Evolutionary conservation across 306 rosid species (phyloP), one percentile per base, ranked within the genome.

Genomic region (Vigna unguiculata): DNA sequence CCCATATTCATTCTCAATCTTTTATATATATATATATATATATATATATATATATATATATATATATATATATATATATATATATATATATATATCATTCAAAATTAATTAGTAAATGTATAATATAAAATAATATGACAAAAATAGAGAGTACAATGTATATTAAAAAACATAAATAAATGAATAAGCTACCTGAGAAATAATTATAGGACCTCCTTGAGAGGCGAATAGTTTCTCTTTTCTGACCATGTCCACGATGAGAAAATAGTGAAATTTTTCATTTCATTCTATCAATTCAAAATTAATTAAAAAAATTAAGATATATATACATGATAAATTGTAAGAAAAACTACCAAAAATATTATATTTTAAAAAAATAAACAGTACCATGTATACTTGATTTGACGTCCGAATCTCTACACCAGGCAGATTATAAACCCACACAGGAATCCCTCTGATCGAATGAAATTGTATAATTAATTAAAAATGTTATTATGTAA

Each of bases 1-100:
- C 2, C 92, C 90, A 38, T 75, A 85, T 64, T 87, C 91, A 51
- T 87, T 90, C 55, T 87, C 94, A 2, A 87, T 90, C 88, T 87
- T 67, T 21, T 53, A 24, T 0, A 24, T 41, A 12, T 4, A 77
- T 17, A n/a, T 20, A 41, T 34, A 1, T 13, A 55, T n/a, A n/a
- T n/a, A n/a, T n/a, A n/a, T n/a, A n/a, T n/a, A 46, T 77, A 43
- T 57, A 9, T 46, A 17, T 2, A 25, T 32, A 49, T 32, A 46
- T 77, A 43, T 57, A 9, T 46, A 17, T 2, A 25, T 32, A 49
- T 32, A 46, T 77, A 43, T 57, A 9, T 46, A 17, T 2, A 25
- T 32, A 49, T 32, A 46, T 77, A 43, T 57, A 9, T 46, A 17
- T 2, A 25, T 32, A 49, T 32, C 36, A 32, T 32, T 28, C 0